These are phyloP conservation scores for Apiospora arundinis DNA, from an alignment of 2,329 filamentous ascomycete species.

Conservation along the genomic window DNA sequence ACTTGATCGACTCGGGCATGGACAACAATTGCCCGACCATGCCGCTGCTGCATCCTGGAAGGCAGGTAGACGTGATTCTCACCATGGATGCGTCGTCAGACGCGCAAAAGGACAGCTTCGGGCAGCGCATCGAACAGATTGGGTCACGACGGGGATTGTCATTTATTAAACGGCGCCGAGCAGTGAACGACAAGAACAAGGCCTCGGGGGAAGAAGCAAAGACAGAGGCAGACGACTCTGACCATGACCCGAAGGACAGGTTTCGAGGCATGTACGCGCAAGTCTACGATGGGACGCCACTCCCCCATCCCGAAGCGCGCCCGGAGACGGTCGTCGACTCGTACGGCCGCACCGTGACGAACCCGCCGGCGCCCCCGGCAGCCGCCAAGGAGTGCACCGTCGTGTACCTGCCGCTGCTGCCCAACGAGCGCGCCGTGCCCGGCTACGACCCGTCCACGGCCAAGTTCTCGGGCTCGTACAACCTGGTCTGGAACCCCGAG, in stretches of 20 bases:
- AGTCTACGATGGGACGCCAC: neutral
- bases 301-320: neutral
- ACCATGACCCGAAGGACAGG: neutral
- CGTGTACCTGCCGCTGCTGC: neutral
- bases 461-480: neutral
- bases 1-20: conserved; percentile 8
- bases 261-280: neutral
- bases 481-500: conserved; percentile 2
- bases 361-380: neutral
- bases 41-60: neutral
- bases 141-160: too few species aligned
- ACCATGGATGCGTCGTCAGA: conserved; percentile 8
- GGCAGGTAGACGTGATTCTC: neutral
- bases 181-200: neutral
- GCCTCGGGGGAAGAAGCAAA: too few species aligned
- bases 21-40: conserved; percentile 2
- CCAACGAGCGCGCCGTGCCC: neutral
- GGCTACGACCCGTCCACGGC: too few species aligned
- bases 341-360: neutral
- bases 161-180: neutral
- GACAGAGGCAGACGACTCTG: too few species aligned
- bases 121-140: too few species aligned
- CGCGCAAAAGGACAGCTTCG: too few species aligned
- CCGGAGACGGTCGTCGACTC: conserved; percentile 1
- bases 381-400: neutral